These are phyloP conservation scores for Neocatenulostroma microsporum DNA, from an alignment of 2,329 filamentous ascomycete genomes.

Conservation along the genomic window DNA sequence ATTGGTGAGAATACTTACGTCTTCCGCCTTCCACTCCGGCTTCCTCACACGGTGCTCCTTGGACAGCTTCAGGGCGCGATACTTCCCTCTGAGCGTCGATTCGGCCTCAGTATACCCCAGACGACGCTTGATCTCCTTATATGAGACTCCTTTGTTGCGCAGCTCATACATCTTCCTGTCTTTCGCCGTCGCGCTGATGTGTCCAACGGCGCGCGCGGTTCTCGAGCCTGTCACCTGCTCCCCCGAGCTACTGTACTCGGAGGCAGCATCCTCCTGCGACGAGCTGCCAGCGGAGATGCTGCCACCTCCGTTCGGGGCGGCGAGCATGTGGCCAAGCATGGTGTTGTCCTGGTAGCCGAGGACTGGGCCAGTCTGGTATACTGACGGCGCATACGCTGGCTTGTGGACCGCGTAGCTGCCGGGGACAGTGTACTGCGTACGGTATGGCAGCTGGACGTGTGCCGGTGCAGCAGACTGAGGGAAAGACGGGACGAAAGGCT, in stretches of 20 bases:
- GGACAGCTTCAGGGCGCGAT: conserved; percentile 57
- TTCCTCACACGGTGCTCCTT: conserved; percentile 56
- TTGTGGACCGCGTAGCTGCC: no score
- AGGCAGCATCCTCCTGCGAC: background rate
- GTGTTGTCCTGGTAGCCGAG: no score
- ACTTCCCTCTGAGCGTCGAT: conserved; percentile 63
- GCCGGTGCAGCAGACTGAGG: background rate
- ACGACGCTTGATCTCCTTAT: conserved; percentile 52
- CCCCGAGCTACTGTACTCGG: background rate
- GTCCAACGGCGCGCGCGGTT: no score
- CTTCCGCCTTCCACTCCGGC: conserved; percentile 54
- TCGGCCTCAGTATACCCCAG: conserved; percentile 57
- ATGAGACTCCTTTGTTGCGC: conserved; percentile 53
- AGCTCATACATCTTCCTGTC: conserved; percentile 43
- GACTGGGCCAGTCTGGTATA: no score
- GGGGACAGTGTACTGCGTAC: conserved; percentile 5
- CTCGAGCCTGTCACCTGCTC: no score
- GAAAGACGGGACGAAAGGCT: background rate
- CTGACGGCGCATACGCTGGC: no score
- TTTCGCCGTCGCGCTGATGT: conserved; percentile 13
- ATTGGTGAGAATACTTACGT: conserved; percentile 48
- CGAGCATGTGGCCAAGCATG: no score
- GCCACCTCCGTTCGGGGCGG: no score
- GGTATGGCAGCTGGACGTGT: background rate
- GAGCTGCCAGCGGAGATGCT: no score